Percentiles rank a stretch among this genome's conserved stretches.
These are phyloP conservation scores for Climacium dendroides DNA, from an alignment of 225 moss, liverwort and hornwort species.

Conservation along the genomic window DNA sequence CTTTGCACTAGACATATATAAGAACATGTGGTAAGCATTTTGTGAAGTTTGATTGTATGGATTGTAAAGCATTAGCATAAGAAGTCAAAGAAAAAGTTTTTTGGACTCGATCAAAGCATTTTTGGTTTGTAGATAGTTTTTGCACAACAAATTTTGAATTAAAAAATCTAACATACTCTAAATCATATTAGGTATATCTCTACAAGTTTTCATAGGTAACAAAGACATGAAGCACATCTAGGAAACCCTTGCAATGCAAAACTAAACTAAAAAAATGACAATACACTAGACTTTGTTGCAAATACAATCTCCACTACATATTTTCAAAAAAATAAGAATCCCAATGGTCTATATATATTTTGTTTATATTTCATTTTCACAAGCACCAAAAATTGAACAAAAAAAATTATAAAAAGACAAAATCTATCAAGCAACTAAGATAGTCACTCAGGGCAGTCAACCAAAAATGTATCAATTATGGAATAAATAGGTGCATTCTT, in stretches of 20 bases:
- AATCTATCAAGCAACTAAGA: too few relatives aligned
- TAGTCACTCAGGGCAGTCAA: not conserved
- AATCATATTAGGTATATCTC: not conserved
- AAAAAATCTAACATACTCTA: not conserved
- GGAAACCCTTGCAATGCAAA: not conserved
- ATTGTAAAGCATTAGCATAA: not conserved
- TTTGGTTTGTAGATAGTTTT: not conserved
- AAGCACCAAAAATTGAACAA: not conserved
- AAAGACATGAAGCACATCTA: not conserved
- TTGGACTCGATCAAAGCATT: not conserved
- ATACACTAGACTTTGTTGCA: not conserved
- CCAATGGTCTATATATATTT: too few relatives aligned
- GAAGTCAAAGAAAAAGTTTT: not conserved
- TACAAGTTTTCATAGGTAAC: not conserved
- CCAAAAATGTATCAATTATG: not conserved
- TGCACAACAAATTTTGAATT: not conserved
- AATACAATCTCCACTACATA: not conserved
- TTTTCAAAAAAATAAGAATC: not conserved
- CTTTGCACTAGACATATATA: not conserved
- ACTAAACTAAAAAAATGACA: not conserved
- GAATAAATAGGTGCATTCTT: not conserved
- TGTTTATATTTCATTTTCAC: not conserved
- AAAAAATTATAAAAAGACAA: not conserved
- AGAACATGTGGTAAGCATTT: accelerated
- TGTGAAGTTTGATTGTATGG: not conserved